phyloP scores from a whole-genome alignment of 345 rosid genomes.

The Jatropha curcas region DNA sequence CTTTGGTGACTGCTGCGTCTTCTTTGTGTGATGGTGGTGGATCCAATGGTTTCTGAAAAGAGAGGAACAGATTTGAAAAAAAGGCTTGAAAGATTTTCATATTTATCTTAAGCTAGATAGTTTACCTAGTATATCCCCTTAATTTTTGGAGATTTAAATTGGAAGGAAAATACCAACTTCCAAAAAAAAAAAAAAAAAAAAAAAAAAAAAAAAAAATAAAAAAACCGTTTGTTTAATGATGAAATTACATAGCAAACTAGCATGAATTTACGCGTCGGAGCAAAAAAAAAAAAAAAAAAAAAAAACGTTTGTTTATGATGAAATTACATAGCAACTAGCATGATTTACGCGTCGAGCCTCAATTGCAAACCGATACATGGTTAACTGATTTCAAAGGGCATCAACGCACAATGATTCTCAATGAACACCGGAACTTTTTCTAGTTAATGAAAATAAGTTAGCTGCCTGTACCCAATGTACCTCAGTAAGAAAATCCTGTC shows the following conservation, averaged over 20 bases:
- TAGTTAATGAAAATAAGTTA: background rate
- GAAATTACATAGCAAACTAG: too few species aligned
- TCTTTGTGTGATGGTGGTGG: conserved; percentile 10
- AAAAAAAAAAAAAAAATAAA: too few species aligned
- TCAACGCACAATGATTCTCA: background rate
- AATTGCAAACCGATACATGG: background rate
- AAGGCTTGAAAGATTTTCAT: too few species aligned
- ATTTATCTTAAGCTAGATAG: background rate
- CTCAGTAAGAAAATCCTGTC: conserved; percentile 22
- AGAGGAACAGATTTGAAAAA: background rate
- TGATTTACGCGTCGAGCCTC: background rate
- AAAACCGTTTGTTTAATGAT: too few species aligned
- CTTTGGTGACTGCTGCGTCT: conserved; percentile 17
- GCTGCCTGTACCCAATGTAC: conserved; percentile 1
- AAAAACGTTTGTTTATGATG: too few species aligned
- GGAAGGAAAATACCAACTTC: too few species aligned
- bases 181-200: too few species aligned
- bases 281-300: too few species aligned
- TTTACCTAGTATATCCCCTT: background rate
- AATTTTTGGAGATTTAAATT: background rate
- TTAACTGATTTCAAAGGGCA: background rate
- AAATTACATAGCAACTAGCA: background rate
- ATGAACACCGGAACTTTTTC: background rate
- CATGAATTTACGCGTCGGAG: too few species aligned
- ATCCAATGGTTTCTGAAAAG: conserved; percentile 26